phyloP scores from a whole-genome alignment of 78 protist species.

The Anaeramoeba ignava region DNA sequence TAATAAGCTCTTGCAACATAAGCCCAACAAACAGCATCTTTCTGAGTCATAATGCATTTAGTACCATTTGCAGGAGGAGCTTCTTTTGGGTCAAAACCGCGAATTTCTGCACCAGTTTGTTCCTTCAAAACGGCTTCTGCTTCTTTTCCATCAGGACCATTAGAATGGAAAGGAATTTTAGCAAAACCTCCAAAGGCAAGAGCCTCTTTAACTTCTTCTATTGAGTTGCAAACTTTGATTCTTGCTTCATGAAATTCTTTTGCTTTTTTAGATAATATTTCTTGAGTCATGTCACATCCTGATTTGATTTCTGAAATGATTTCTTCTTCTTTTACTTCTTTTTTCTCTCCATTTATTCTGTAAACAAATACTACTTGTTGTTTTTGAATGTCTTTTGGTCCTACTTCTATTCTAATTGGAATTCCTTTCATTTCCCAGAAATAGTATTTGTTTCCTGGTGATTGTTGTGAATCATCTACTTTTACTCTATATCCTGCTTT shows the following conservation, averaged over 20 bases:
- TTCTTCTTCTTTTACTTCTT: neutral
- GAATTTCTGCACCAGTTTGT: conserved; percentile 16
- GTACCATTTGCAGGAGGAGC: conserved; percentile 19
- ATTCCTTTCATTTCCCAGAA: conserved; percentile 2
- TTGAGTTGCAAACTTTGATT: neutral
- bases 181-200: neutral
- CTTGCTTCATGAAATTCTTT: neutral
- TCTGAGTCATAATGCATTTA: conserved; percentile 15
- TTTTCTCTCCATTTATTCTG: neutral
- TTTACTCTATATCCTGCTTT: neutral
- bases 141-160: conserved; percentile 17
- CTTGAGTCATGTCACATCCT: neutral
- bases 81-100: conserved; percentile 9
- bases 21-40: conserved; percentile 12
- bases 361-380: neutral
- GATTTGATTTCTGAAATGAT: neutral
- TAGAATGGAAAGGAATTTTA: conserved; percentile 13
- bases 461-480: neutral
- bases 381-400: neutral
- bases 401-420: neutral
- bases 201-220: conserved; percentile 4
- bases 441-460: neutral
- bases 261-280: neutral
- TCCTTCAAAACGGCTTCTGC: conserved; percentile 3
- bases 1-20: conserved; percentile 21